Base-by-base conservation (phyloP, 768 basidiomycete species). In the Russula sp. region DNA sequence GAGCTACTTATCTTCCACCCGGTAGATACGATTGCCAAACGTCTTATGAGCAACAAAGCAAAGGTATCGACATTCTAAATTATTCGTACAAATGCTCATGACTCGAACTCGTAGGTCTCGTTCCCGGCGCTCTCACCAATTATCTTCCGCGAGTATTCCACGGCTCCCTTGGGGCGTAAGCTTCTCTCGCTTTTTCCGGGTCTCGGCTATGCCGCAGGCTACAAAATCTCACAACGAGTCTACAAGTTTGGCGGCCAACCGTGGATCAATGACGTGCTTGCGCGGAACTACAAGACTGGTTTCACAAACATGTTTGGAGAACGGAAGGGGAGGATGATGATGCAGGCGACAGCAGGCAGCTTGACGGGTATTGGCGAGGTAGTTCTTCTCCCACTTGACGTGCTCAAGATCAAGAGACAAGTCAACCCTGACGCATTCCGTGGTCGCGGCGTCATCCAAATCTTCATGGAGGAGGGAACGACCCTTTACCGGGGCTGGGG, bases 161-260 rank as follows among this genome's bases (percentile, higher is more conserved):
- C 81, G 0, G 87, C 92, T 3, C 77, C 91, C 2, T 61, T 90
- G 1, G 76, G 79, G 7, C 79, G 78, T 46, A 91, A 90, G 74
- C 81, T 96, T 69, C 69, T 97, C 20, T 96, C 94, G 3, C 83
- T 99, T n/a, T 99, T 99, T 80, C 96, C 96, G 40, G 96, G 94
- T 59, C 85, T 99, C 4, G 96, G 96, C 2, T 99, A 99, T 73
- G 96, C 97, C 5, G 97, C 96, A 30, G 95, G 97, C 5, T 99
- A 98, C 86, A 99, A 98, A 76, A 78, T 98, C 72, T 77, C 92
- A 0, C 94, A 98, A 76, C 85, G 94, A 57, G 83, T 93, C 71
- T 96, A 95, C 86, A 99, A 97, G 78, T 99, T 98, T 71, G 96
- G 96, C 66, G 96, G 96, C 6, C 96, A 99, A 77, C 96, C 96